These are phyloP conservation scores for Tylopilus intermedius DNA, from an alignment of 768 basidiomycete genomes.

Conservation along the genomic window DNA sequence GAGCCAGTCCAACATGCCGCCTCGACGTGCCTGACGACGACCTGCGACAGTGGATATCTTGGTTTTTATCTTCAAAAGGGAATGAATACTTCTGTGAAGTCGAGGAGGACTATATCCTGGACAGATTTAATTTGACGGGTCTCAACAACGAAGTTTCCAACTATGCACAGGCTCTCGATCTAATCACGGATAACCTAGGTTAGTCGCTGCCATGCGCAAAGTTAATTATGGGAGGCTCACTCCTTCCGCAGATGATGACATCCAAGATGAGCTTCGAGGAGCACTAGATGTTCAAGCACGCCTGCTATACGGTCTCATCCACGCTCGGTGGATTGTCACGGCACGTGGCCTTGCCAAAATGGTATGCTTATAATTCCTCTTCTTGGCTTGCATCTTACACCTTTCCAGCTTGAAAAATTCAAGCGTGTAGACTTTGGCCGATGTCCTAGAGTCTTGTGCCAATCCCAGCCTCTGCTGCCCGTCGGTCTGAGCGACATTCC, in stretches of 20 bases:
- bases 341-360: conserved; percentile 92
- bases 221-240: not conserved
- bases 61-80: conserved; percentile 95
- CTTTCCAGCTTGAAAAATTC: conserved; percentile 83
- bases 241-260: conserved; percentile 69
- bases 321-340: conserved; percentile 96
- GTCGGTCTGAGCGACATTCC: conserved; percentile 96
- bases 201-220: conserved; percentile 24
- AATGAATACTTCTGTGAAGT: conserved; percentile 99
- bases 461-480: conserved; percentile 90
- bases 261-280: conserved; percentile 90
- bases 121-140: conserved; percentile 97
- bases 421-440: conserved; percentile 97
- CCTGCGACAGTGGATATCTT: conserved; percentile 81
- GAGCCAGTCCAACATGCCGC: conserved; percentile 14
- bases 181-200: conserved; percentile 96
- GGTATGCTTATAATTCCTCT: conserved; percentile 44
- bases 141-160: conserved; percentile 94
- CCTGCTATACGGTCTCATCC: conserved; percentile 91
- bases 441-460: conserved; percentile 95
- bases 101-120: conserved; percentile 97
- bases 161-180: conserved; percentile 88
- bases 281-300: conserved; percentile 91
- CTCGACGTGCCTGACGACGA: conserved; percentile 14
- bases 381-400: conserved; percentile 1